These are phyloP conservation scores for Dioszegia hungarica DNA, from an alignment of 768 basidiomycete species.

Conservation along the genomic window DNA sequence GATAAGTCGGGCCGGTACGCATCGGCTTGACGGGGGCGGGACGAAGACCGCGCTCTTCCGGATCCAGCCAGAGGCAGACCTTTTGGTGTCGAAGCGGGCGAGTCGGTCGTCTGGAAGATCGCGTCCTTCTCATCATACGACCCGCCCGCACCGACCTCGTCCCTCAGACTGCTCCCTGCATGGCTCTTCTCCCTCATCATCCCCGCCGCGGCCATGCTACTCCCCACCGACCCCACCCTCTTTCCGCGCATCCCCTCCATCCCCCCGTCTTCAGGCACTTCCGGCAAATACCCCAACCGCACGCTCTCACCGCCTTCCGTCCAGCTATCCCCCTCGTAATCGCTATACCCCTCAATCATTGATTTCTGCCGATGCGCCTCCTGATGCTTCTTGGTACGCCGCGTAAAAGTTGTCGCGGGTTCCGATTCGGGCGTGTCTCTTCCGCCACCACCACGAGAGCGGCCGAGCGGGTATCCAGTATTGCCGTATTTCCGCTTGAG, in stretches of 20 bases:
- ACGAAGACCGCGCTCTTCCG: neutral
- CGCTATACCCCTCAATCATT: slow-evolving; percentile 46
- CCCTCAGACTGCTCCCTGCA: neutral
- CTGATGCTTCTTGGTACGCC: slow-evolving; percentile 34
- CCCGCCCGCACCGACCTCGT: no score
- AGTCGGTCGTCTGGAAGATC: no score
- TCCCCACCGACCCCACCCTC: slow-evolving; percentile 7
- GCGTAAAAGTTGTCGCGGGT: slow-evolving; percentile 7
- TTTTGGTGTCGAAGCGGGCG: neutral
- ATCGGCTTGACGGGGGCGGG: neutral
- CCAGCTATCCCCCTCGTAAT: slow-evolving; percentile 46
- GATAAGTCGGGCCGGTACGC: neutral
- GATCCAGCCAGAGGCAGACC: neutral
- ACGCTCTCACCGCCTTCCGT: slow-evolving; percentile 33
- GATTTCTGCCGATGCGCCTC: slow-evolving; percentile 40
- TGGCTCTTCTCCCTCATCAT: neutral
- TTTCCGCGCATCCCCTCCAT: slow-evolving; percentile 12
- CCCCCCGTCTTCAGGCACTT: slow-evolving; percentile 21
- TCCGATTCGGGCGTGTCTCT: neutral
- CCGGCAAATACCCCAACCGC: slow-evolving; percentile 32
- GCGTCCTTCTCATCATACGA: no score
- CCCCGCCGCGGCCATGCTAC: neutral
- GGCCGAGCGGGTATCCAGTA: slow-evolving; percentile 5
- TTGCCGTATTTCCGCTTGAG: slow-evolving; percentile 39
- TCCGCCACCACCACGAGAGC: slow-evolving; percentile 22